Base-by-base conservation (phyloP, 2,329 filamentous ascomycete species). In the Fusarium sublunatum region DNA sequence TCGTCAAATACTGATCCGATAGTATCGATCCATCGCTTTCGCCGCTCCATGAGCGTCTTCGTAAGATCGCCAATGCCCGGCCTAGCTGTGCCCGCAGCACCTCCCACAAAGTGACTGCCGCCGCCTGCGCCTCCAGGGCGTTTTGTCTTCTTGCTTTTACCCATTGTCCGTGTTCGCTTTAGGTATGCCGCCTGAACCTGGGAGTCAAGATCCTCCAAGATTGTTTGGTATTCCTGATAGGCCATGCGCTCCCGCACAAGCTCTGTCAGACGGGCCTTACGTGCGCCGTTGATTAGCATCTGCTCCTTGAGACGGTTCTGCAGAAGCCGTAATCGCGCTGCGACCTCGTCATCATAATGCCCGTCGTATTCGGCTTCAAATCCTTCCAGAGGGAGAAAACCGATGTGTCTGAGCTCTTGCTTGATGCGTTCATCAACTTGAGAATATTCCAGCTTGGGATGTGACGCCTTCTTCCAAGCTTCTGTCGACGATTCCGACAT, bases 181-280 rank as follows among this genome's bases (percentile, higher is more conserved):
- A 96, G 88, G 73, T 98, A 99, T 4, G 95, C 94, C 47, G 92
- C 90, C 73, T 98, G 93, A 38, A 98, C 93, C 74, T 98, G 95
- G 38, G 89, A 88, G 80, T 99, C 95, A 22, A 99, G 88, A 75
- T 99, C 95, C 74, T 99, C 95, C 46, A 96, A 89, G 69, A 99
- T 99, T 53, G 93, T 97, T 75, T 90, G 91, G 80, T 97, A 99
- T 75, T 99, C 95, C 74, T 99, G 95, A 78, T 95, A 89, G 0
- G 95, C 95, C 87, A 99, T 94, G 65, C 92, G 89, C 74, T 97
- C 93, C 69, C 93, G 91, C 7, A 95, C 92, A 26, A 97, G 84
- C 34, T 97, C 93, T 2, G 92, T 88, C 10, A 99, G 82, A 3
- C 93, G 87, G 7, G 92, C 84, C 77, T 98, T 98, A 62, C 93